Evolutionary conservation across 495 filamentous ascomycete genomes (phyloP).

Genomic region (Peziza echinospora): DNA sequence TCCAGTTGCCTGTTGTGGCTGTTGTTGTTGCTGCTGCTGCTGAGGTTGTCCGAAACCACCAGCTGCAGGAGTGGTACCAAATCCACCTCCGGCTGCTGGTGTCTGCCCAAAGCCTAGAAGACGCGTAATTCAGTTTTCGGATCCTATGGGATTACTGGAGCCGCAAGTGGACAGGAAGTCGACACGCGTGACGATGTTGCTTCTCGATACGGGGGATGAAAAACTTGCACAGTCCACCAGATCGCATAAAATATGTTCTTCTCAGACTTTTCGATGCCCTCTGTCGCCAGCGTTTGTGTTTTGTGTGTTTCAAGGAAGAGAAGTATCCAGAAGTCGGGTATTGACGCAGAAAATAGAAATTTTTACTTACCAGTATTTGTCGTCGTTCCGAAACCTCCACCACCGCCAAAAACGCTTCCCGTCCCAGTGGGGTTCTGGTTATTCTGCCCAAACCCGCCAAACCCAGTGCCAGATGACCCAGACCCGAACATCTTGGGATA

Average conservation of each 20-base stretch:
- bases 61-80: constrained; percentile 5
- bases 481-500: constrained; percentile 27
- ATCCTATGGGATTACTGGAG: constrained; percentile 6
- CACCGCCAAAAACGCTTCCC: constrained; percentile 32
- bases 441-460: constrained; percentile 22
- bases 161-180: constrained; percentile 11
- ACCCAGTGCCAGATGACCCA: constrained; percentile 17
- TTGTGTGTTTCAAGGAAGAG: too few relatives aligned
- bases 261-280: too few relatives aligned
- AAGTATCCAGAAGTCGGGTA: too few relatives aligned
- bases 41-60: not conserved
- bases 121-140: constrained; percentile 3
- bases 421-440: constrained; percentile 25
- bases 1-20: constrained; percentile 11
- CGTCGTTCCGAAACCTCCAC: constrained; percentile 31
- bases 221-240: too few relatives aligned
- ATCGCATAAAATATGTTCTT: too few relatives aligned
- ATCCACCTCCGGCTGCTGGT: constrained; percentile 12
- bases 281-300: too few relatives aligned
- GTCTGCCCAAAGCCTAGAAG: constrained; percentile 18
- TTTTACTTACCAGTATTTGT: constrained; percentile 16
- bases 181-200: not conserved
- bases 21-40: constrained; percentile 4
- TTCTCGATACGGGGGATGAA: too few relatives aligned
- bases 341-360: too few relatives aligned